Base-by-base conservation (phyloP, 1,139 yeast genomes). In the Geotrichum bryndzae region DNA sequence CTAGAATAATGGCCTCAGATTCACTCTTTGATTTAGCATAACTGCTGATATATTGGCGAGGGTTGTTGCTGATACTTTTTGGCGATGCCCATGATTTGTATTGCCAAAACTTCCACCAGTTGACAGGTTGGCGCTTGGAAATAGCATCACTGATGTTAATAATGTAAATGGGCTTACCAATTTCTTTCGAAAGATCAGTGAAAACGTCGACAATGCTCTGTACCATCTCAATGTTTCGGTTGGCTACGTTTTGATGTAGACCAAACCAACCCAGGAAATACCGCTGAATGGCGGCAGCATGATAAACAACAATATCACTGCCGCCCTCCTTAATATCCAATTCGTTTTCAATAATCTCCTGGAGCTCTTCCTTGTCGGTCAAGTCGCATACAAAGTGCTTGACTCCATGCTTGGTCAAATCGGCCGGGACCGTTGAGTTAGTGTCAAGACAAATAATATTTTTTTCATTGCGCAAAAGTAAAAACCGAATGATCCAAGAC, bases 401-500 rank as follows among this genome's bases (percentile, higher is more conserved):
- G 7, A 65, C 73, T 2, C 72, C 73, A 53, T 70, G 69, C 41
- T 66, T 63, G 25, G 61, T 27, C 50, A 73, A 53, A 60, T 73
- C 75, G 8, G 63, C 56, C 8, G 74, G 73, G 13, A 68, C 66
- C 11, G 63, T 64, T 6, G 57, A 51, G 13, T 65, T 66, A 23
- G 62, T 62, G 57, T 72, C 71, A 7, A 73, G 59, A 2, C 66
- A 38, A 25, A 65, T 58, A 29, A 68, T 66, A 22, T 64, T 60
- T 7, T 56, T 56, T 22, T 70, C 73, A n/a, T 68, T 69, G 1
- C 76, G 67, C 10, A 69, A 64, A 11, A 72, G 51, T 51, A 73
- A 63, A 54, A 69, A 70, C 18, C 76, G 68, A 35, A 67, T 70
- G 18, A 73, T 64, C 76, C 76, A 73, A 4, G 76, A 68, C 2